Base-by-base conservation (phyloP, 2,329 filamentous ascomycete species). In the Amphichorda felina region DNA sequence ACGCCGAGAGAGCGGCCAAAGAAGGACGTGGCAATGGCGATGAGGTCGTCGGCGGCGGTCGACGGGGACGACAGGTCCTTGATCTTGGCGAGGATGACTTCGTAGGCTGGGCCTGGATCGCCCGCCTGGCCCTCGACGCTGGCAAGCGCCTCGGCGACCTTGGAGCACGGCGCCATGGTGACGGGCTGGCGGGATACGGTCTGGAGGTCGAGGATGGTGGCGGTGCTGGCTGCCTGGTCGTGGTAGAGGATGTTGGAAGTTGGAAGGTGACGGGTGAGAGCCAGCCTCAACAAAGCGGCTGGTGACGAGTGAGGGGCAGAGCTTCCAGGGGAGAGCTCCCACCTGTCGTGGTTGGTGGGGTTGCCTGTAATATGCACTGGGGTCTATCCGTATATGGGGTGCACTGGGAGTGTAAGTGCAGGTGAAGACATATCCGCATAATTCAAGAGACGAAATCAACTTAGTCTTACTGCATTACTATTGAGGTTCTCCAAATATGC, bases 1-100 rank as follows among this genome's bases (percentile, higher is more conserved):
- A 89, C 78, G 48, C 82, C 82, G 36, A 88, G 69, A 16, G 69
- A 68, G 47, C 83, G 77, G 43, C 64, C 68, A 43, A 88, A 73
- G 36, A 88, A 68, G 34, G 70, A 73, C 47, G 79, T 70, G 37
- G 79, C 65, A 45, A 84, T 79, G 48, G 74, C 73, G 40, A 74
- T 75, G 39, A 88, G 67, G 55, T 88, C 77, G 40, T 69, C 49
- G 30, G 48, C 44, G 28, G 59, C 50, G 19, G 56, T 60, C 22
- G 50, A 24, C 2, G 62, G 58, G 4, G 61, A 53, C 11, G 64
- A 64, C 34, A 61, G 43, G 14, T 45, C 49, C 43, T 59, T 56
- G 46, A 70, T 51, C 42, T 61, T 56, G 38, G 52, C 43, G 42
- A 73, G 58, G 33, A 73, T 54, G 36, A 54, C 40, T 40, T 66